A percentile compares a stretch with the other conserved stretches of the same genome.
phyloP scores from a whole-genome alignment of 2,329 filamentous ascomycete species.

The Blumeriella jaapii region DNA sequence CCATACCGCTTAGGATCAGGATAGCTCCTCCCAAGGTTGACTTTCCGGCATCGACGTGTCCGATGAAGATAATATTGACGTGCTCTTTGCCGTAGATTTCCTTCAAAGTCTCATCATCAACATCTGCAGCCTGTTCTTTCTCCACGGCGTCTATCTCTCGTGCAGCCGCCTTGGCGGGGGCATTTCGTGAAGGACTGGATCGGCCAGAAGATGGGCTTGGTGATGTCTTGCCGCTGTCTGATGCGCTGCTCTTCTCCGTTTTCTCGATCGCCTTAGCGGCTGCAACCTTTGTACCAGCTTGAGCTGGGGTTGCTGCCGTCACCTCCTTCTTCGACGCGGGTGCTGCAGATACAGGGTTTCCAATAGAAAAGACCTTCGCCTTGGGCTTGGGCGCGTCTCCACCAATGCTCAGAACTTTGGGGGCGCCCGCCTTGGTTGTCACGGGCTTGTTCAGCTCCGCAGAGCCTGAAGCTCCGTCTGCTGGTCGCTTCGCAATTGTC shows the following conservation, averaged over 20 bases:
- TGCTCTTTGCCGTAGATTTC: conserved; percentile 94
- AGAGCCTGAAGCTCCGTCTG: conserved; percentile 35
- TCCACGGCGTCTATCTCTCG: conserved; percentile 74
- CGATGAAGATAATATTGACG: conserved; percentile 94
- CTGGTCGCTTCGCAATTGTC: conserved; percentile 52
- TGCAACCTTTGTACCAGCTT: conserved; percentile 71
- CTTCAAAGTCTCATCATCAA: conserved; percentile 76
- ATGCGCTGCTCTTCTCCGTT: conserved; percentile 59
- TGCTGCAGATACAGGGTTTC: conserved; percentile 37
- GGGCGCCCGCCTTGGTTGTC: conserved; percentile 41
- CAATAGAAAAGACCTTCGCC: conserved; percentile 67
- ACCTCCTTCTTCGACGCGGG: conserved; percentile 35
- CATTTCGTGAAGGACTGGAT: conserved; percentile 64
- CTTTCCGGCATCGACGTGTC: conserved; percentile 97
- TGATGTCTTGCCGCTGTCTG: conserved; percentile 60
- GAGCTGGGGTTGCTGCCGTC: conserved; percentile 35
- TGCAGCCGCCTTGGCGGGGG: conserved; percentile 38
- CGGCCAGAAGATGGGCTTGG: conserved; percentile 75
- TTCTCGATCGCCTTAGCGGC: conserved; percentile 89
- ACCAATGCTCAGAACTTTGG: conserved; percentile 54
- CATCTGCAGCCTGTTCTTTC: conserved; percentile 55
- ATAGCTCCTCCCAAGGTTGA: conserved; percentile 92
- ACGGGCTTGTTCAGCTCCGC: conserved; percentile 39
- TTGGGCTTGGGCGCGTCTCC: conserved; percentile 44
- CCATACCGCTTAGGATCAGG: conserved; percentile 90